A percentile compares a stretch with the other conserved stretches of the same genome.
phyloP scores from a whole-genome alignment of 108 stramenopile genomes.

The Nitzschia inconspicua region DNA sequence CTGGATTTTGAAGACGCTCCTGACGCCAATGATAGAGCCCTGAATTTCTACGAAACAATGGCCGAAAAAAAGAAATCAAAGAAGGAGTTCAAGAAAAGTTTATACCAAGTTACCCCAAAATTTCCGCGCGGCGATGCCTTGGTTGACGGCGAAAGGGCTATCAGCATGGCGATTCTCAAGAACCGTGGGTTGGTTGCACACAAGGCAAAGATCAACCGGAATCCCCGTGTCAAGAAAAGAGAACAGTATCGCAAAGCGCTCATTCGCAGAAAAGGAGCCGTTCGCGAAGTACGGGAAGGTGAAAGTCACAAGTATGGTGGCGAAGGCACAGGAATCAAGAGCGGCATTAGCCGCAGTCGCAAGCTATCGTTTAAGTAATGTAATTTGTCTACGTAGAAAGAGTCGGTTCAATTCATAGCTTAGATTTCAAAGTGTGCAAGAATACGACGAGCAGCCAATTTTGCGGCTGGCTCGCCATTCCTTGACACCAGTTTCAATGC shows the following conservation, averaged over 20 bases:
- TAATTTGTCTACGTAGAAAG: no score
- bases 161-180: constrained; percentile 79
- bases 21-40: constrained; percentile 34
- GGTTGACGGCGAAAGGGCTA: constrained; percentile 85
- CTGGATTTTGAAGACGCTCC: constrained; percentile 33
- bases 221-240: constrained; percentile 97
- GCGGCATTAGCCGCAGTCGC: constrained; percentile 74
- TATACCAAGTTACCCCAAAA: constrained; percentile 82
- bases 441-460: constrained; percentile 11
- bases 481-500: constrained; percentile 18
- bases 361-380: constrained; percentile 43
- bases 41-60: constrained; percentile 59
- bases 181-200: constrained; percentile 97
- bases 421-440: constrained; percentile 6
- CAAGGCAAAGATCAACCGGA: constrained; percentile 93
- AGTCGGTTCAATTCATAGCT: no score
- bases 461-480: constrained; percentile 10
- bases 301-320: constrained; percentile 85
- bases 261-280: constrained; percentile 92
- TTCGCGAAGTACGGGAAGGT: constrained; percentile 78
- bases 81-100: constrained; percentile 57
- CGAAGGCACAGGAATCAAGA: constrained; percentile 91
- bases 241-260: constrained; percentile 93
- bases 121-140: constrained; percentile 66
- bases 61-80: constrained; percentile 49